These are phyloP conservation scores for Hydnomerulius pinastri DNA, from an alignment of 768 basidiomycete genomes.

Conservation along the genomic window DNA sequence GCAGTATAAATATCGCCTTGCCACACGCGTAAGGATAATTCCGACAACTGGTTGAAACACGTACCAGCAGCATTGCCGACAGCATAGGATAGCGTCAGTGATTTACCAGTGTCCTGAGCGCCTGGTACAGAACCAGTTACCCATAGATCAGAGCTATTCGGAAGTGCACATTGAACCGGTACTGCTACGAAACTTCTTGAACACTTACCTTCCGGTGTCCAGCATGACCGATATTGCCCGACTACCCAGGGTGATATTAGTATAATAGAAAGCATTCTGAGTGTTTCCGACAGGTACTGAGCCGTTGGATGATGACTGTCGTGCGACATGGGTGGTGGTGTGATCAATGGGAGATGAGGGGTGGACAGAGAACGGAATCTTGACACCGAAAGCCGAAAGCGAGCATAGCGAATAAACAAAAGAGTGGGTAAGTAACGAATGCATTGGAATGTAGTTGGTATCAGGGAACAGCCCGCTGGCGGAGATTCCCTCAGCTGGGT, in stretches of 20 bases:
- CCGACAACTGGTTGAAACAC: slow-evolving; percentile 3
- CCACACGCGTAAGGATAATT: background rate
- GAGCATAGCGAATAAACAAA: slow-evolving; percentile 22
- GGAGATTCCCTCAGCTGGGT: background rate
- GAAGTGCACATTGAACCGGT: slow-evolving; percentile 4
- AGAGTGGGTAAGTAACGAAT: slow-evolving; percentile 22
- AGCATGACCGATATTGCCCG: slow-evolving; percentile 58
- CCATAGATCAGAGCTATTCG: slow-evolving; percentile 73
- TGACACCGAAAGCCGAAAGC: slow-evolving; percentile 28
- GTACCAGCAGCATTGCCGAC: slow-evolving; percentile 66
- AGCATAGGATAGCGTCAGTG: slow-evolving; percentile 63
- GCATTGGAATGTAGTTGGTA: slow-evolving; percentile 16
- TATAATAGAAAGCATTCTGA: slow-evolving; percentile 72
- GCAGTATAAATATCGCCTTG: slow-evolving; percentile 60
- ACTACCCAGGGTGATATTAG: slow-evolving; percentile 70
- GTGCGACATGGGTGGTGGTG: slow-evolving; percentile 13
- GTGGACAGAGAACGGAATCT: slow-evolving; percentile 33
- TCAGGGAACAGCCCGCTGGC: background rate
- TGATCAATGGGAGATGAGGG: slow-evolving; percentile 8
- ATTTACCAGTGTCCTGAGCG: slow-evolving; percentile 56
- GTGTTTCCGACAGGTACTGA: slow-evolving; percentile 58
- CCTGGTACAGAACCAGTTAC: slow-evolving; percentile 52
- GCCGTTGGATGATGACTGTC: slow-evolving; percentile 23
- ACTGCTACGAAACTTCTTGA: background rate
- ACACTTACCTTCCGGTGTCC: slow-evolving; percentile 72